Evolutionary conservation across 345 rosid species (phyloP), one percentile per base, ranked within the genome.

Genomic region (Ailanthus altissimus): DNA sequence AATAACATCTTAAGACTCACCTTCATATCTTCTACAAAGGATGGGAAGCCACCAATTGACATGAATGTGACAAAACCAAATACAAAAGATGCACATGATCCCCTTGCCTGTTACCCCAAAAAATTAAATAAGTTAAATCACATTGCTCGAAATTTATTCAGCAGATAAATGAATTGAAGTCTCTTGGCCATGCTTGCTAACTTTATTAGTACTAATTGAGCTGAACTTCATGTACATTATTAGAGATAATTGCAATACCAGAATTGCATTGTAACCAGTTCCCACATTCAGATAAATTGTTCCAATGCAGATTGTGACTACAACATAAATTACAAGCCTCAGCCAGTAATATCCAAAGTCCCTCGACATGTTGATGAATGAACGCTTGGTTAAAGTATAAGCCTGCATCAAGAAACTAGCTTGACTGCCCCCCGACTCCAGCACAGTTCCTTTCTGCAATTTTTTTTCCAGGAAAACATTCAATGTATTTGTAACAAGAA

Each of bases 331-430:
- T 12, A 84, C 81, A 58, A 95, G 98, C 88, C 99, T 86, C 40
- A 95, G 91, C 99, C 99, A 95, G 88, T 93, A 95, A 72, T 95
- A 95, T 11, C 98, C 99, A 23, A 95, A 93, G 82, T 95, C 99
- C 71, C 99, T 88, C 12, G 96, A 95, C 99, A 95, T 95, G 89
- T 95, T 95, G 79, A 87, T 78, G 85, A 89, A 90, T 12, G 98
- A 93, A 12, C 99, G 92, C 83, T 89, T 89, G n/a, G 98, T 95
- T 78, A 95, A 83, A 58, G 91, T 87, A 42, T 82, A 89, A 21
- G 94, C 75, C 83, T 95, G 99, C 90, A 88, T 90, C 73, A 90
- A 82, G 89, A 93, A 95, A 85, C 98, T 95, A 57, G 99, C 98
- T 80, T 90, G 97, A 82, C 98, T 95, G 56, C 99, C 99, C 65